These are phyloP conservation scores for Boletus semigastroideus DNA, from an alignment of 1,284 basidiomycete genomes.

Conservation along the genomic window DNA sequence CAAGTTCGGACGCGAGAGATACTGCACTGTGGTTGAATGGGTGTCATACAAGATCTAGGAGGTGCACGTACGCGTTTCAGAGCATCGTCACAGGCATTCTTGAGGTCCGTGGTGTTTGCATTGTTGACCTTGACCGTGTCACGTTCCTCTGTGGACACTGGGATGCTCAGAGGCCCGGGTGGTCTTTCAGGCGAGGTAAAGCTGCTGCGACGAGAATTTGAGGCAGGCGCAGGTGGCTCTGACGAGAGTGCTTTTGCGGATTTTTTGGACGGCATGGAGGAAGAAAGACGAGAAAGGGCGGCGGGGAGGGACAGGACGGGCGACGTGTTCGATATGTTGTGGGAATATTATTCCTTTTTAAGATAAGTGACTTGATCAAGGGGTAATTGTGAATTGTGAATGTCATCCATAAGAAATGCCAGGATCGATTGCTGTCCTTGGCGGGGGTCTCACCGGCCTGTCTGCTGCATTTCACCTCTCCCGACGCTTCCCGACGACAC, in stretches of 20 bases:
- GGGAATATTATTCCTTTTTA: constrained; percentile 21
- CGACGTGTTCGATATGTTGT: constrained; percentile 30
- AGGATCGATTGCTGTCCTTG: constrained; percentile 65
- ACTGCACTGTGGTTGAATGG: constrained; percentile 44
- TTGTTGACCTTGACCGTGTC: constrained; percentile 85
- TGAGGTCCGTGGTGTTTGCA: constrained; percentile 77
- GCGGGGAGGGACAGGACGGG: neutral
- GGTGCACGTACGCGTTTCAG: constrained; percentile 74
- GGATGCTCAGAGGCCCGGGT: constrained; percentile 52
- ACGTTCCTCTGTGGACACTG: constrained; percentile 46
- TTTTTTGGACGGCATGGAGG: constrained; percentile 22
- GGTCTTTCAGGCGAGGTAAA: constrained; percentile 44
- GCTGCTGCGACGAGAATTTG: constrained; percentile 30
- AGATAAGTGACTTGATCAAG: neutral
- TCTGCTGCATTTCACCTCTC: constrained; percentile 80
- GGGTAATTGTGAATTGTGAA: no score
- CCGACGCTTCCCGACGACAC: constrained; percentile 56
- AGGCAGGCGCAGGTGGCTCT: constrained; percentile 9
- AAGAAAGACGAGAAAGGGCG: neutral
- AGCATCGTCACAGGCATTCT: constrained; percentile 88
- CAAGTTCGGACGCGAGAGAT: constrained; percentile 72
- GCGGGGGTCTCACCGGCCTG: constrained; percentile 82
- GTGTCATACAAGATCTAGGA: neutral
- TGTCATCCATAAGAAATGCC: constrained; percentile 9
- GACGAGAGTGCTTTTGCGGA: constrained; percentile 11